Percentiles rank a stretch among this genome's conserved stretches.
phyloP scores from a whole-genome alignment of 2,329 filamentous ascomycete genomes.

The Aspergillus fischeri region DNA sequence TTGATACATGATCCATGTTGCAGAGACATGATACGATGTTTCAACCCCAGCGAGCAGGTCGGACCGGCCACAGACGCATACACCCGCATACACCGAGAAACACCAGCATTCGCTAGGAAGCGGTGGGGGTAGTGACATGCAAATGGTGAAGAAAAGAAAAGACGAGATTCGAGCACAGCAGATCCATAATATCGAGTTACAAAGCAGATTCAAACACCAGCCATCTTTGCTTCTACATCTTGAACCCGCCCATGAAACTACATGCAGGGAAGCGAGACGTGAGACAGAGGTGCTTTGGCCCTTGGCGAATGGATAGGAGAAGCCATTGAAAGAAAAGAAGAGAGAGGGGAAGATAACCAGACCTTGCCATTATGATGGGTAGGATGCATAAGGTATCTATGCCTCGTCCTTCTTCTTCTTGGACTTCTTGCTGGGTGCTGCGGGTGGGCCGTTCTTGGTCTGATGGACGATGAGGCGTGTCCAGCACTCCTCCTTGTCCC shows the following conservation, averaged over 20 bases:
- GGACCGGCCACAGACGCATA: background rate
- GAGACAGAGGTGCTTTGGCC: slow-evolving; percentile 7
- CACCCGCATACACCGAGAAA: background rate
- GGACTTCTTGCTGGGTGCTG: slow-evolving; percentile 51
- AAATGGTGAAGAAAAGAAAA: slow-evolving; percentile 8
- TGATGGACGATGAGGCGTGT: slow-evolving; percentile 83
- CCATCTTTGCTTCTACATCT: slow-evolving; percentile 26
- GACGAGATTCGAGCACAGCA: slow-evolving; percentile 7
- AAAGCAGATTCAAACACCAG: slow-evolving; percentile 15
- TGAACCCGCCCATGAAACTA: slow-evolving; percentile 7
- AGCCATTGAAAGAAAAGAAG: background rate
- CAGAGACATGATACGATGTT: background rate
- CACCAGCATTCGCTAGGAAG: slow-evolving; percentile 1
- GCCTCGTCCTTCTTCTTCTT: slow-evolving; percentile 56
- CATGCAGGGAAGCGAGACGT: slow-evolving; percentile 14
- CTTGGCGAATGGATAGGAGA: background rate
- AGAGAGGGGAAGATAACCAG: slow-evolving; percentile 1
- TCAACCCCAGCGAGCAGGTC: background rate
- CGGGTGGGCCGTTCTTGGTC: slow-evolving; percentile 61
- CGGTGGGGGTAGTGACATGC: slow-evolving; percentile 2
- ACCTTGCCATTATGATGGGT: background rate
- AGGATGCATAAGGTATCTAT: slow-evolving; percentile 18
- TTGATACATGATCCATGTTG: background rate
- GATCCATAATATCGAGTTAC: slow-evolving; percentile 7
- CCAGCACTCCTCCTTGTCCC: slow-evolving; percentile 91